Base-by-base conservation (phyloP, 768 basidiomycete species). In the Trametes punicea region DNA sequence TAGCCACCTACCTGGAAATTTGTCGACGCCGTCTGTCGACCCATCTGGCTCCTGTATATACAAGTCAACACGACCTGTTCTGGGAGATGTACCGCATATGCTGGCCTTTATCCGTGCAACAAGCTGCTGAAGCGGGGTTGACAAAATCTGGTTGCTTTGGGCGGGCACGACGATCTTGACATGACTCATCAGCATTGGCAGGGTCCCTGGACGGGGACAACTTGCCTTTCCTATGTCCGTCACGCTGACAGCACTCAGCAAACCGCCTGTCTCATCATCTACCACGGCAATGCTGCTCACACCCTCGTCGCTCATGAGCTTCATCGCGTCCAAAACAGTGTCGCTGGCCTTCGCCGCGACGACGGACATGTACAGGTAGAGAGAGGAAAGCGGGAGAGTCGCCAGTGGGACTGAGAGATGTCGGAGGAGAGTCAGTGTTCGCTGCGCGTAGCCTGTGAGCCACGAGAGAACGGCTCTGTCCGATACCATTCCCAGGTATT, bases 261-360 rank as follows among this genome's bases (percentile, higher is more conserved):
- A 69, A 41, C 70, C 76, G 4, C 86, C 83, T 2, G 68, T 75
- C 27, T 82, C 83, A 45, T 85, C 84, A 42, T 89, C 86, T 4
- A 88, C 67, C 4, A 92, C 85, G 15, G 90, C 90, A 41, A 91
- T 76, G 62, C 87, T 90, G 65, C 89, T 90, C 23, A 93, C 88
- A 21, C 90, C 90, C 64, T 87, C 81, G 57, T 90, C 88, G 63
- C 88, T 90, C 90, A 93, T 91, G 26, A 88, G 74, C 56, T 77
- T 82, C 90, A 93, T 93, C 5, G 89, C 89, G 67, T 90, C 86
- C 46, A 91, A 73, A 23, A 91, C 85, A 18, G 79, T 78, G 2
- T 81, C 80, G 15, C 74, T 76, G 40, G 87, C 82, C 4, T 77
- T 77, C 4, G 83, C 73, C 6, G 87, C 80, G 8, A 92, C 75